phyloP scores from a whole-genome alignment of 179 eudicot genomes.

The Monotropa hypopitys region DNA sequence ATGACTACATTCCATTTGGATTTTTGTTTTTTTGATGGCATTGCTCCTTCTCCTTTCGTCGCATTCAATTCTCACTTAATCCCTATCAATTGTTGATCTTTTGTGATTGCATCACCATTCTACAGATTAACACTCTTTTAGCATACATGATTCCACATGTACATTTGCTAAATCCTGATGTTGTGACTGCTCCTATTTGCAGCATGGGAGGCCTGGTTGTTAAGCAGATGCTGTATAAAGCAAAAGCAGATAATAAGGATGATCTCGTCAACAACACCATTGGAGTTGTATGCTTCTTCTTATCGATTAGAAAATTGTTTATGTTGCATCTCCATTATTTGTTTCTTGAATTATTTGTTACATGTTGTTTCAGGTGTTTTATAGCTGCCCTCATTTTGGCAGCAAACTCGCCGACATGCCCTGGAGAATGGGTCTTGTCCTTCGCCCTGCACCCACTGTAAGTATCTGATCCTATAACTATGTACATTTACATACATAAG shows the following conservation, averaged over 20 bases:
- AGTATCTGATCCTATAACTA: conserved; percentile 13
- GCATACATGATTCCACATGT: background rate
- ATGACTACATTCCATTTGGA: background rate
- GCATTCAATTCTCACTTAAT: background rate
- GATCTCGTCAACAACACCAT: conserved; percentile 65
- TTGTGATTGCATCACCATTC: conserved; percentile 1
- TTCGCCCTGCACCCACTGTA: conserved; percentile 97
- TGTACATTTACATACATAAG: background rate
- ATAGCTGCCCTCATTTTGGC: conserved; percentile 98
- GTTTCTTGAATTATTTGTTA: background rate
- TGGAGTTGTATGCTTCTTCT: conserved; percentile 58
- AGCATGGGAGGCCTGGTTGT: conserved; percentile 99
- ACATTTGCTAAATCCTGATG: background rate
- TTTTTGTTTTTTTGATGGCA: background rate
- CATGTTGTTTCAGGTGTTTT: conserved; percentile 58
- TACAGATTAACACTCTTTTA: background rate
- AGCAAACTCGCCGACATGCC: conserved; percentile 99
- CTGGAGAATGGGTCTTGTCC: conserved; percentile 98
- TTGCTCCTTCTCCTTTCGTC: background rate
- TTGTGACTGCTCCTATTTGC: conserved; percentile 15
- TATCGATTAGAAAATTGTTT: background rate
- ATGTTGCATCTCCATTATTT: background rate
- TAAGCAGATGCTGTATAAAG: conserved; percentile 90
- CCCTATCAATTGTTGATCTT: background rate
- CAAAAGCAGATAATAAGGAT: conserved; percentile 50